Conservation (phyloP, 108 stramenopile species). For the Cyclotella cryptica region DNA sequence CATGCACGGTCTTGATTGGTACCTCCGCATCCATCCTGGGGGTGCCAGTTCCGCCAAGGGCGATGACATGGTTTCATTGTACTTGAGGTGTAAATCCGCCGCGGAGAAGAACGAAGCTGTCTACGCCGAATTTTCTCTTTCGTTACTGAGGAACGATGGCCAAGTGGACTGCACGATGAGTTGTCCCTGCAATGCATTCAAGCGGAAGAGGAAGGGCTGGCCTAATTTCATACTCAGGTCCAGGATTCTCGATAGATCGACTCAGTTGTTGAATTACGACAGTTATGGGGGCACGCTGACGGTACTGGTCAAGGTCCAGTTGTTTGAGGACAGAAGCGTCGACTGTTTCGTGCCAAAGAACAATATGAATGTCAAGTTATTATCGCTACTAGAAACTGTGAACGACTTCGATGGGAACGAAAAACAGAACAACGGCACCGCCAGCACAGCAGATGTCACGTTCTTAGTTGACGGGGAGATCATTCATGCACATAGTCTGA, state of each 20-base stretch:
- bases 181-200: conserved; percentile 27
- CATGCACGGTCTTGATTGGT: conserved; percentile 35
- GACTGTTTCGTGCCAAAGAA: conserved; percentile 33
- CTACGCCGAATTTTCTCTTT: conserved; percentile 28
- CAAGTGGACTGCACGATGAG: conserved; percentile 6
- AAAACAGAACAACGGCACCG: not conserved
- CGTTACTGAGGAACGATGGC: conserved; percentile 18
- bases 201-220: conserved; percentile 28
- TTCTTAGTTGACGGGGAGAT: conserved; percentile 31
- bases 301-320: conserved; percentile 28
- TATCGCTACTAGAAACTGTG: conserved; percentile 9
- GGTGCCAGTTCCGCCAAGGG: conserved; percentile 6
- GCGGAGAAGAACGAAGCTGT: conserved; percentile 13
- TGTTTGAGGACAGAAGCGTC: conserved; percentile 13
- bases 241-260: conserved; percentile 6
- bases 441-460: conserved; percentile 26
- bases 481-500: conserved; percentile 29
- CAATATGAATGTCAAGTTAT: conserved; percentile 14
- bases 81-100: conserved; percentile 34
- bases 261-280: conserved; percentile 22
- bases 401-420: not conserved
- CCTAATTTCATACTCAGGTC: conserved; percentile 23
- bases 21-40: conserved; percentile 28
- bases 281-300: conserved; percentile 19
- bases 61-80: conserved; percentile 23